phyloP scores from a whole-genome alignment of 306 rosid species.

The Cucumis hystrix region DNA sequence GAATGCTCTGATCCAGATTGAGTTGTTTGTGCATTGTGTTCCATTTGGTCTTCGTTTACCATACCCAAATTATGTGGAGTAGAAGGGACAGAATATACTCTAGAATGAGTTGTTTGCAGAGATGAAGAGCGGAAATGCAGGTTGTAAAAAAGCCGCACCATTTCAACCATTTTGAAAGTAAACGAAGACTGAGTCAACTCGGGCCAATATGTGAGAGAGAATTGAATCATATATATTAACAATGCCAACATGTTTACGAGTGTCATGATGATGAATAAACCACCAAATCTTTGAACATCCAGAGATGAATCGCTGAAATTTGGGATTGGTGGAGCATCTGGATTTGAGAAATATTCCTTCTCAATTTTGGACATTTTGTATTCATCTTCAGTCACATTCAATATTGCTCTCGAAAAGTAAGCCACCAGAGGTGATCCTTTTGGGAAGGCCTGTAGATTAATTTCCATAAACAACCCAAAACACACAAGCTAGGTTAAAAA shows the following conservation, averaged over 20 bases:
- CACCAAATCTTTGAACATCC: background rate
- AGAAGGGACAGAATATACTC: background rate
- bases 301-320: background rate
- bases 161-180: no score
- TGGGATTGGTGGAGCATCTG: background rate
- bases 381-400: slow-evolving; percentile 14
- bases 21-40: background rate
- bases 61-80: background rate
- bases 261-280: background rate
- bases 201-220: background rate
- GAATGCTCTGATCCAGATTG: no score
- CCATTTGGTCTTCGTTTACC: background rate
- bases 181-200: background rate
- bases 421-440: slow-evolving; percentile 24
- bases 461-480: background rate
- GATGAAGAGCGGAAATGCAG: background rate
- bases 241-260: background rate
- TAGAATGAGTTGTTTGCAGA: background rate
- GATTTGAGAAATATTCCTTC: background rate
- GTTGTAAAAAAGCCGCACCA: no score
- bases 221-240: background rate
- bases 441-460: slow-evolving; percentile 24
- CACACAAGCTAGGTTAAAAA: background rate
- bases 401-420: slow-evolving; percentile 27
- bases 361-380: background rate